Conservation (phyloP, 768 basidiomycete species). For the Boletellus sp. region DNA sequence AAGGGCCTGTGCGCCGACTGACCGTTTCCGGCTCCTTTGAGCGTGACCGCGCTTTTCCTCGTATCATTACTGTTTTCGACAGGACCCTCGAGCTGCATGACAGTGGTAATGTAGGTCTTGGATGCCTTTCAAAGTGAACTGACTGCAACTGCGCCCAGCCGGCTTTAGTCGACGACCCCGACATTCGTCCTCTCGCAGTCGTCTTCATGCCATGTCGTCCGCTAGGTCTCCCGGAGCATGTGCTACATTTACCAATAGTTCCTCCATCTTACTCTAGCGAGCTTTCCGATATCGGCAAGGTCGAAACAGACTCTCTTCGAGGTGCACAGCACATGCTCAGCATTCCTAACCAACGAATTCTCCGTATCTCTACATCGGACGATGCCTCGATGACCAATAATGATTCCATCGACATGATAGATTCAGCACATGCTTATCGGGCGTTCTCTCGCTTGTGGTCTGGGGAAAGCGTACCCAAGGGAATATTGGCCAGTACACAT, state of each 20-base stretch:
- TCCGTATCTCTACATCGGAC: conserved; percentile 35
- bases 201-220: conserved; percentile 57
- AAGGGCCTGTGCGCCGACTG: conserved; percentile 23
- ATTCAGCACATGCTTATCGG: conserved; percentile 40
- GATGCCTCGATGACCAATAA: conserved; percentile 44
- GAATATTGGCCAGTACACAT: conserved; percentile 47
- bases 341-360: conserved; percentile 39
- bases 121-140: conserved; percentile 20
- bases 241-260: conserved; percentile 57
- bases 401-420: conserved; percentile 41
- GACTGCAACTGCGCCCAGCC: conserved; percentile 36
- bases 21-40: conserved; percentile 25
- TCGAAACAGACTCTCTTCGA: conserved; percentile 22
- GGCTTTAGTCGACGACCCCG: conserved; percentile 35
- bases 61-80: conserved; percentile 38
- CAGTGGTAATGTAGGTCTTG: conserved; percentile 28
- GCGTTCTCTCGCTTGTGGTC: conserved; percentile 45
- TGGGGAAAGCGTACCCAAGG: conserved; percentile 33
- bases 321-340: conserved; percentile 43
- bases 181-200: conserved; percentile 60
- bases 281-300: conserved; percentile 28
- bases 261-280: conserved; percentile 20
- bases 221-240: conserved; percentile 35
- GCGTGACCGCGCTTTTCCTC: conserved; percentile 26
- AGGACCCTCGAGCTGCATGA: conserved; percentile 25